Evolutionary conservation across 495 filamentous ascomycete genomes (phyloP), one percentile per base, ranked within the genome.

Genomic region (Staphylotrichum tortipilum): DNA sequence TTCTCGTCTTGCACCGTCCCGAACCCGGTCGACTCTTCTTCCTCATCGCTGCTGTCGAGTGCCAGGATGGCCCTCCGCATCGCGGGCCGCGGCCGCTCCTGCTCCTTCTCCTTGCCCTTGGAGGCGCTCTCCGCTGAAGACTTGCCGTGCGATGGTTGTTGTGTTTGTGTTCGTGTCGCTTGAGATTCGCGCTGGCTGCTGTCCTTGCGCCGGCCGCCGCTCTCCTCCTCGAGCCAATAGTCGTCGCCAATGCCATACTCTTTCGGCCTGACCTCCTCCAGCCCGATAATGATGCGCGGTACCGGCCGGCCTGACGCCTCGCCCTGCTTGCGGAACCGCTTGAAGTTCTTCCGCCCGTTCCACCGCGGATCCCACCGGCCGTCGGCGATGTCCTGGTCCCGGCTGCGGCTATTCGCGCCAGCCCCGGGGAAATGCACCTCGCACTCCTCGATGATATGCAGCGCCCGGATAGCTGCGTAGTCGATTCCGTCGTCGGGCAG

Each of bases 271-370:
- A 86, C 84, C 58, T 91, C 89, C 51, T 92, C 86, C 14, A 96
- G 68, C 0, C 75, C 72, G 24, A 96, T 82, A 37, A 94, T 88
- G 22, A 91, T 80, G 19, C 72, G 68, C 36, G 73, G 53, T 52
- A 76, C 54, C 54, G 70, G 39, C 59, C 76, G 61, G 6, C 74
- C 67, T 1, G 73, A 73, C 0, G 53, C 9, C 3, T 76, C 80
- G 2, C 78, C 81, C 39, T 79, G 77, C 48, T 80, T 78, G 4
- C 80, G 77, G 55, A 98, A 98, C 55, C 79, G 83, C 66, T 98
- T 98, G 73, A 96, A 98, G 56, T 98, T 97, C 68, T 89, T 94
- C 6, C 91, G 79, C 0, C 94, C 92, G 60, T 96, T 95, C 94
- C 94, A 98, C 30, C 75, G 72, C 3, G 88, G 83, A 58, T 96